Percentiles rank a stretch among this genome's conserved stretches.
Conservation (phyloP, 2,329 filamentous ascomycete genomes). For the Hymenotorrendiella dingleyae region DNA sequence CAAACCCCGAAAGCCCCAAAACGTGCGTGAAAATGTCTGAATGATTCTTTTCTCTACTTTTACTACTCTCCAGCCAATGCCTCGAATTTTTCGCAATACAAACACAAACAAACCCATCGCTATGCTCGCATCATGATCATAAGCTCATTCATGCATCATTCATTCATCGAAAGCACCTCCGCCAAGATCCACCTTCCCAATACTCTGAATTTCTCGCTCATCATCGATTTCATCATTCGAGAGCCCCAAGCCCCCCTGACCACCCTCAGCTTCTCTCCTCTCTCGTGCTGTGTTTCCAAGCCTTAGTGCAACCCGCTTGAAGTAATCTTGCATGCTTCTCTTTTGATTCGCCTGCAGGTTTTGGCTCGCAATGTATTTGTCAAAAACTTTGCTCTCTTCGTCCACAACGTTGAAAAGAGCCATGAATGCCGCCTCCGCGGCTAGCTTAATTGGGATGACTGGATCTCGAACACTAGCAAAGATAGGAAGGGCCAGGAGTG, state of each 20-base stretch:
- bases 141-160: slow-evolving; percentile 21
- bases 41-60: too few relatives aligned
- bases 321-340: slow-evolving; percentile 93
- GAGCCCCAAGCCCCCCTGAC: slow-evolving; percentile 76
- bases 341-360: slow-evolving; percentile 67
- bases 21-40: too few relatives aligned
- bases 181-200: slow-evolving; percentile 80
- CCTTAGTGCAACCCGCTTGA: slow-evolving; percentile 83
- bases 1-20: too few relatives aligned
- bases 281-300: slow-evolving; percentile 84
- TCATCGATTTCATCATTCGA: slow-evolving; percentile 91
- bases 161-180: slow-evolving; percentile 39
- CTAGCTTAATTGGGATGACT: slow-evolving; percentile 91
- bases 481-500: slow-evolving; percentile 72
- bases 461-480: slow-evolving; percentile 87
- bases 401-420: slow-evolving; percentile 86
- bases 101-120: neutral
- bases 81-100: slow-evolving; percentile 1
- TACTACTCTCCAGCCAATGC: too few relatives aligned
- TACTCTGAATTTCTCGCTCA: slow-evolving; percentile 91
- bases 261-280: slow-evolving; percentile 85
- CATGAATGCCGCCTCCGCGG: slow-evolving; percentile 90
- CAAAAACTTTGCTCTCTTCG: slow-evolving; percentile 78
- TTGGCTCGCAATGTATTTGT: slow-evolving; percentile 75
- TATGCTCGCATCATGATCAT: slow-evolving; percentile 2